Evolutionary conservation across 148 eudicot species (phyloP), one percentile per base, ranked within the genome.

Genomic region (Diospyros kaki): DNA sequence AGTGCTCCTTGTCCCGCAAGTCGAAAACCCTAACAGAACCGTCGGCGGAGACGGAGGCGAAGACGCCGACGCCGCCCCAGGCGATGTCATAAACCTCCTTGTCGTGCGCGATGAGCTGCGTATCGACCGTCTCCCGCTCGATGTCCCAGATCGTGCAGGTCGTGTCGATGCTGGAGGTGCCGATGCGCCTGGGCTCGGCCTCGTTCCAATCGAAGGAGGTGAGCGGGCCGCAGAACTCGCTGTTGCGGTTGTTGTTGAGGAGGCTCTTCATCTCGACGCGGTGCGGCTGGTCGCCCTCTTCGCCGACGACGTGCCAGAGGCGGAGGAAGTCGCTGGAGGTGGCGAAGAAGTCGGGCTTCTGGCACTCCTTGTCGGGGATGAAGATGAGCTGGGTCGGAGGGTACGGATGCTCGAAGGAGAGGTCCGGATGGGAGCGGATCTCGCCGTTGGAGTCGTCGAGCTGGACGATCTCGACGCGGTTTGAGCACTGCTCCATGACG

Each of bases 61-160:
- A 88, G 44, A 90, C 94, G 9, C 90, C 92, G 9, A 85, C 94
- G 0, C 88, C 90, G n/a, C 91, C 94, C 92, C 92, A 88, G 2
- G 94, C 94, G 28, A 90, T 88, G 45, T 90, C 94, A 42, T 88
- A 87, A 2, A 90, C 94, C 89, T 90, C 94, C 89, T 90, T 90
- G 73, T 90, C 94, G 70, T 90, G 94, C 7, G 94, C 94, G 28
- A 90, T 90, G 15, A 90, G 73, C 81, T 90, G 94, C 28, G 94
- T 90, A 50, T 90, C 91, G 1, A 90, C 94, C 0, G 81, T 82
- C 75, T 84, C 94, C 58, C 84, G 76, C 79, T 90, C 94, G 3
- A 90, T 80, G 28, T 90, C 94, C 94, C 94, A 90, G 42, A 90
- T 90, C 15, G 94, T 90, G 9, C 94, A 90, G 8, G 91, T 90